phyloP scores from a whole-genome alignment of 306 rosid genomes.

The Castanospermum australe region DNA sequence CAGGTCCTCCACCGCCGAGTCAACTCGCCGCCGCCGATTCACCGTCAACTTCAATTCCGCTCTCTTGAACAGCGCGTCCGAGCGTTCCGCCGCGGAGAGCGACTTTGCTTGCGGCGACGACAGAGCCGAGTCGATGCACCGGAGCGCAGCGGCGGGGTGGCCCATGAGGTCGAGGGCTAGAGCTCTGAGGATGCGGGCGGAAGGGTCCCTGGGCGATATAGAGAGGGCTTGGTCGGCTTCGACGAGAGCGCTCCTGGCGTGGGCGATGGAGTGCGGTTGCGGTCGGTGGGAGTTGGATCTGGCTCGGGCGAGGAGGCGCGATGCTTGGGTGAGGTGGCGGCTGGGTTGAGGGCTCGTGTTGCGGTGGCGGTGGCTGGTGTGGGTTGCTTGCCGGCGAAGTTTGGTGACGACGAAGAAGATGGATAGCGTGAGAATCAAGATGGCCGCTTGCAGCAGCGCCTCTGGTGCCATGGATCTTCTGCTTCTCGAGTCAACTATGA shows the following conservation, averaged over 20 bases:
- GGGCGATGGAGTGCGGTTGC: conserved; percentile 31
- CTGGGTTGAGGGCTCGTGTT: conserved; percentile 32
- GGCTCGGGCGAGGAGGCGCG: conserved; percentile 56
- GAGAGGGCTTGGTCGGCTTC: conserved; percentile 57
- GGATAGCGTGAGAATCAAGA: conserved; percentile 42
- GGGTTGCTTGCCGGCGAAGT: conserved; percentile 33
- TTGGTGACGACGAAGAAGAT: conserved; percentile 32
- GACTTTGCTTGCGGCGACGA: conserved; percentile 48
- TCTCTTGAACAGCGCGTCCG: conserved; percentile 47
- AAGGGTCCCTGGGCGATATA: conserved; percentile 51
- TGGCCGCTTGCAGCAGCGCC: conserved; percentile 37
- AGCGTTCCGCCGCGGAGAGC: conserved; percentile 39
- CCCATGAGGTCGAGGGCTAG: conserved; percentile 43
- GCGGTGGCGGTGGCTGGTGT: no score
- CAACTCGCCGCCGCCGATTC: conserved; percentile 56
- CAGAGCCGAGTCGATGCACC: conserved; percentile 46
- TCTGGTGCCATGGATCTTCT: conserved; percentile 55
- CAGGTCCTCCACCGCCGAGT: conserved; percentile 68
- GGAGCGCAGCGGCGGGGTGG: conserved; percentile 45
- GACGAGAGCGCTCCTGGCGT: conserved; percentile 53
- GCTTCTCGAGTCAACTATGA: no score
- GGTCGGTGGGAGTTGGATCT: conserved; percentile 33
- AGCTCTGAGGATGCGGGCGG: conserved; percentile 58
- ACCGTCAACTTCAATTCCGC: conserved; percentile 56
- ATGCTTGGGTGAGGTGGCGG: conserved; percentile 51